Evolutionary conservation across 2,329 filamentous ascomycete genomes (phyloP).

Genomic region (Aspergillus sp.): DNA sequence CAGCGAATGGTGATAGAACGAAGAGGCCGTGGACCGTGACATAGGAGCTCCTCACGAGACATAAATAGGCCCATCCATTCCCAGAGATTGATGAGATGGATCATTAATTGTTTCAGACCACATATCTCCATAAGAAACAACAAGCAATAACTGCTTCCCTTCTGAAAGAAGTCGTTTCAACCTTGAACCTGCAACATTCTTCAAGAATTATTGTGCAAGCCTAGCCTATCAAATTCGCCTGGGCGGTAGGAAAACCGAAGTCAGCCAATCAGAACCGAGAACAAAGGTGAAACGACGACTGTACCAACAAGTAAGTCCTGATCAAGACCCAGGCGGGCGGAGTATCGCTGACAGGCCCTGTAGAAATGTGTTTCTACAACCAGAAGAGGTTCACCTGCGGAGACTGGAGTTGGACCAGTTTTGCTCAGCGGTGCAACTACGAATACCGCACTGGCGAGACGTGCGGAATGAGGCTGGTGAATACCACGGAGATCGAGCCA

Average conservation of each 20-base stretch:
- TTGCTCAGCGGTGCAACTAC: conserved; percentile 87
- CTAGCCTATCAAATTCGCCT: conserved; percentile 35
- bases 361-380: conserved; percentile 92
- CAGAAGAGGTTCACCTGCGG: conserved; percentile 81
- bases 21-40: conserved; percentile 21
- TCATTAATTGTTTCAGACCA: conserved; percentile 33
- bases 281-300: conserved; percentile 35
- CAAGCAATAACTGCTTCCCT: conserved; percentile 21
- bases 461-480: conserved; percentile 89
- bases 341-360: conserved; percentile 30
- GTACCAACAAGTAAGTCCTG: conserved; percentile 34
- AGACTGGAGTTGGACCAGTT: conserved; percentile 93
- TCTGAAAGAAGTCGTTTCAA: conserved; percentile 25
- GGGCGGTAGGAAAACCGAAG: conserved; percentile 22
- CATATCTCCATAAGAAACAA: conserved; percentile 21
- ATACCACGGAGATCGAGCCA: conserved; percentile 63
- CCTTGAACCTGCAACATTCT: conserved; percentile 17
- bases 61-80: conserved; percentile 41
- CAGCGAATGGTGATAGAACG: conserved; percentile 25
- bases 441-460: conserved; percentile 96
- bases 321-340: conserved; percentile 19
- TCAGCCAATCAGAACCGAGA: conserved; percentile 33
- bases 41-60: conserved; percentile 32
- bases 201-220: conserved; percentile 25
- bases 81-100: conserved; percentile 28